phyloP scores from a whole-genome alignment of 129 eudicot species.

The Dittrichia graveolens region DNA sequence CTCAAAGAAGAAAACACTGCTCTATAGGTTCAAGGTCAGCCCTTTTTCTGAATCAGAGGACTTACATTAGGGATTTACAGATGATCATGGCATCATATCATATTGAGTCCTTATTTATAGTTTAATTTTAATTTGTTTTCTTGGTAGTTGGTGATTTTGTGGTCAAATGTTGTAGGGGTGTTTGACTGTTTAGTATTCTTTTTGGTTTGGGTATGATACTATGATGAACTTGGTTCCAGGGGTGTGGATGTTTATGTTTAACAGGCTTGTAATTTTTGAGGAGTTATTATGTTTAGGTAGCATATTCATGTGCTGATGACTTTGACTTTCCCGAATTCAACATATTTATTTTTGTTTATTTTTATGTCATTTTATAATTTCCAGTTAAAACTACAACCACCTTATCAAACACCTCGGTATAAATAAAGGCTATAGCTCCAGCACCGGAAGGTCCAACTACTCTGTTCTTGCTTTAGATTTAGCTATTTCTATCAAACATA shows the following conservation, averaged over 20 bases:
- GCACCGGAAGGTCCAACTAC: no score
- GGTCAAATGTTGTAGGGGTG: not conserved
- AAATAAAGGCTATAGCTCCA: no score
- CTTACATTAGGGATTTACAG: not conserved
- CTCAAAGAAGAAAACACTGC: slow-evolving; percentile 78
- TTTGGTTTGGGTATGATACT: not conserved
- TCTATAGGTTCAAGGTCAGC: slow-evolving; percentile 77
- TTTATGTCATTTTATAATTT: no score
- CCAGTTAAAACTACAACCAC: no score
- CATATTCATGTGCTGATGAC: not conserved
- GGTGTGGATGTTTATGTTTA: slow-evolving; percentile 15
- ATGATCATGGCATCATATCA: no score
- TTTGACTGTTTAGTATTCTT: not conserved
- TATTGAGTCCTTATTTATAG: slow-evolving; percentile 16
- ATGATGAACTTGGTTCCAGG: slow-evolving; percentile 12
- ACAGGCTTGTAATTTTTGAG: slow-evolving; percentile 18
- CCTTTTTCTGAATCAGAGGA: slow-evolving; percentile 33
- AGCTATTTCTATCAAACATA: no score
- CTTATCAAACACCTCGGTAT: no score
- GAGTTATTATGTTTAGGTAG: not conserved
- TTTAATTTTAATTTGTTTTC: no score
- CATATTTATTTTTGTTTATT: not conserved
- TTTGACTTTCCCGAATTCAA: not conserved
- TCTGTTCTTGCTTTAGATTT: no score
- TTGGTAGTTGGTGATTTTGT: not conserved